Conservation (phyloP, 495 filamentous ascomycete species). For the Neurospora sp. region DNA sequence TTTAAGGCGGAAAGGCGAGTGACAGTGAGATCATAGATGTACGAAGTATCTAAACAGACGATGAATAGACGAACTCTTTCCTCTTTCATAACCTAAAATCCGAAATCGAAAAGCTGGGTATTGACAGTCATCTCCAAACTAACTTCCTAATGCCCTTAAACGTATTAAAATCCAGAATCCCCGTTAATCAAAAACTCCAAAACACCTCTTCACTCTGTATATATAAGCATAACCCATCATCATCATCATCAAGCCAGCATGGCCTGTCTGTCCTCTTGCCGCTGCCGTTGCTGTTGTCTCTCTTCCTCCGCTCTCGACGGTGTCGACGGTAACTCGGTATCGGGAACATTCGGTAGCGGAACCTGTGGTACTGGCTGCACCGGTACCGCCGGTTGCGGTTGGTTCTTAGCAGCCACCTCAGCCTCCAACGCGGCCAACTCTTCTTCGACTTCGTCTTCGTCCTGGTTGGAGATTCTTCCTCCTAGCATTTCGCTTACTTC, state of each 20-base stretch:
- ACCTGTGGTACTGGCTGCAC: constrained; percentile 7
- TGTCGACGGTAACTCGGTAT: constrained; percentile 27
- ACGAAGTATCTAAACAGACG: neutral
- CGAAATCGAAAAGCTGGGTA: neutral
- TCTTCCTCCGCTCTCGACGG: constrained; percentile 14
- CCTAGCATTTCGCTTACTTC: constrained; percentile 86
- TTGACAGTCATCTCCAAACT: neutral
- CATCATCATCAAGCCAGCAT: constrained; percentile 33
- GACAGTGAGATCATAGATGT: neutral
- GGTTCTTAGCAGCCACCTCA: constrained; percentile 37
- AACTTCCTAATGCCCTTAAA: neutral
- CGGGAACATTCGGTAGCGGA: constrained; percentile 51
- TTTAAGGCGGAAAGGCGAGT: neutral
- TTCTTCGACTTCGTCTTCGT: constrained; percentile 96
- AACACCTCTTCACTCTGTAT: neutral
- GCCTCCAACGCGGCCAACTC: constrained; percentile 73
- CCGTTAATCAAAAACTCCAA: neutral
- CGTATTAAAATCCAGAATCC: neutral
- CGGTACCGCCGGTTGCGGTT: neutral
- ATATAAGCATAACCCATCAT: neutral
- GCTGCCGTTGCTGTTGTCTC: constrained; percentile 10
- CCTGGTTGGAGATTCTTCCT: constrained; percentile 75
- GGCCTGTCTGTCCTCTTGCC: constrained; percentile 28
- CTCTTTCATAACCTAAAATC: neutral
- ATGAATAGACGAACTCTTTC: neutral